Base-by-base conservation (phyloP, 345 rosid species). In the Carallia pectinifolia region DNA sequence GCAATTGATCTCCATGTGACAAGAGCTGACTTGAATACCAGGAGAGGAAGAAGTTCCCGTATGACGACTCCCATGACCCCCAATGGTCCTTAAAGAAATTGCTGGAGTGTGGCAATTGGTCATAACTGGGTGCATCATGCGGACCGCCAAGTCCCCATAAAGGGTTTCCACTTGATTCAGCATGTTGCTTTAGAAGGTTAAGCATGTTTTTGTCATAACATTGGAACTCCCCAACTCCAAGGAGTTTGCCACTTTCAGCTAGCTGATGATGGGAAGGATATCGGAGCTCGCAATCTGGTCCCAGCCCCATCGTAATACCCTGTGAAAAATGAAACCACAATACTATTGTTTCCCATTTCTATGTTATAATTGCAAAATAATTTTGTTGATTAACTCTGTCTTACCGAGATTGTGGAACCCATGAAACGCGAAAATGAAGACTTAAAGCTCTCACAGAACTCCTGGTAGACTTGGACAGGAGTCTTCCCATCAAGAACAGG, bases 101-200 rank as follows among this genome's bases (percentile, higher is more conserved):
- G 74, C 70, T 81, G 0, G 80, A 78, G 66, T 58, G 70, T 0
- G 95, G 96, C 16, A 70, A 61, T 71, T 89, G 86, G 36, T 87
- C 62, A 7, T 91, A 86, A 62, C 74, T 68, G 23, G 98, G 87
- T 31, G 84, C 90, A 81, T 94, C 95, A 61, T 94, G 98, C 5
- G 98, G 98, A 70, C 98, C 98, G 8, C 86, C 82, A 1, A 87
- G 93, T 68, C 96, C 98, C 98, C 98, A 94, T 30, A 86, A 76
- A 50, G 98, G 91, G 70, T 85, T 86, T 61, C 95, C 95, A 6
- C 53, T 68, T 31, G 93, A 81, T 61, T 90, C 95, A 9, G 93
- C 97, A 6, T 86, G 80, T 50, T 77, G 82, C 83, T 84, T 90
- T 36, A 94, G 95, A 61, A 81, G 80, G 5, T 59, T 71, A 47